Evolutionary conservation across 2,329 filamentous ascomycete genomes (phyloP).

Genomic region (Talaromyces sp.): DNA sequence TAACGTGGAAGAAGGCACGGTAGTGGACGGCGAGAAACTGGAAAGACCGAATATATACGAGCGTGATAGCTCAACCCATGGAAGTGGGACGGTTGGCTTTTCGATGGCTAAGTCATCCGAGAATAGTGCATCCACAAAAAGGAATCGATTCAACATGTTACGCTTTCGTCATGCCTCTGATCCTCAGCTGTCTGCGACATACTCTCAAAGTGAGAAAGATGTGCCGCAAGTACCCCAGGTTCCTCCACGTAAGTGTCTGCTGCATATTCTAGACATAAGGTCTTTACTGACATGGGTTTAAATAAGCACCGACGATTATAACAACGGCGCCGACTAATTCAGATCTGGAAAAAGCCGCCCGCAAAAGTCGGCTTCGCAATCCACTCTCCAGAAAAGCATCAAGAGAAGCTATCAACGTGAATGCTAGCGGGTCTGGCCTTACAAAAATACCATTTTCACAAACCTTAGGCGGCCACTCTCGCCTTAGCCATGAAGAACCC

Average conservation of each 20-base stretch:
- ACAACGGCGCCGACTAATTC: slow-evolving; percentile 78
- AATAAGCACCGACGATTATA: slow-evolving; percentile 66
- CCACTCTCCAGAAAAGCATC: slow-evolving; percentile 30
- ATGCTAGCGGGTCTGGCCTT: slow-evolving; percentile 10
- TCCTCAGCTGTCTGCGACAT: slow-evolving; percentile 75
- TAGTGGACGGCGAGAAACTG: slow-evolving; percentile 16
- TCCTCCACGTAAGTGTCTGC: slow-evolving; percentile 31
- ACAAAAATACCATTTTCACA: slow-evolving; percentile 6
- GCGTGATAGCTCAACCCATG: neutral
- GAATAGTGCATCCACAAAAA: slow-evolving; percentile 17
- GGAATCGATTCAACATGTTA: slow-evolving; percentile 61
- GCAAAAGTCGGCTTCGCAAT: slow-evolving; percentile 38
- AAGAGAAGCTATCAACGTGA: slow-evolving; percentile 26
- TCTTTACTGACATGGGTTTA: slow-evolving; percentile 2
- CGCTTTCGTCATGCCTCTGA: slow-evolving; percentile 90
- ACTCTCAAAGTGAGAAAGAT: slow-evolving; percentile 58
- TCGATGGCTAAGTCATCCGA: neutral
- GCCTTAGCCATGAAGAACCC: slow-evolving; percentile 60
- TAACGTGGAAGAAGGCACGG: neutral
- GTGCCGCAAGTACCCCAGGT: slow-evolving; percentile 36
- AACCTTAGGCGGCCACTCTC: slow-evolving; percentile 28
- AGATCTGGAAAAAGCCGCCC: slow-evolving; percentile 47
- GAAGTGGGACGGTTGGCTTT: neutral
- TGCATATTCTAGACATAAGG: neutral
- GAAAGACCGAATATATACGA: slow-evolving; percentile 14